Evolutionary conservation across 306 rosid genomes (phyloP).

Genomic region (Lotus japonicus): DNA sequence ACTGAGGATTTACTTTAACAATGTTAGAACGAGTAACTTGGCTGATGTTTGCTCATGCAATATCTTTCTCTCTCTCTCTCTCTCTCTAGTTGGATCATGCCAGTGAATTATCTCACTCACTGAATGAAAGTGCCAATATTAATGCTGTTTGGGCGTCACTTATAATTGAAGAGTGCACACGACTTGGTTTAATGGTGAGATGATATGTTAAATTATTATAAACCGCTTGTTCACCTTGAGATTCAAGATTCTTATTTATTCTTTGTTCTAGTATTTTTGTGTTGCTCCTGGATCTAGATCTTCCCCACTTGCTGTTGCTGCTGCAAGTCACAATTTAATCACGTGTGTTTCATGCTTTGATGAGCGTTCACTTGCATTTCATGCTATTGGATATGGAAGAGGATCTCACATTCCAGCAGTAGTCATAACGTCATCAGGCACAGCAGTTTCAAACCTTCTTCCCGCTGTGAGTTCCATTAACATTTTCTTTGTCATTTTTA

Average conservation of each 20-base stretch:
- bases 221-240: conserved; percentile 5
- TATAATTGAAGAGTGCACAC: conserved; percentile 85
- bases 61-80: conserved; percentile 39
- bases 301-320: conserved; percentile 97
- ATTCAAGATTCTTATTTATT: conserved; percentile 35
- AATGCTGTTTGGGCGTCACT: conserved; percentile 90
- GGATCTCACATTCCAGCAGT: conserved; percentile 91
- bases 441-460: conserved; percentile 95
- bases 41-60: conserved; percentile 30
- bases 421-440: conserved; percentile 90
- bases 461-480: conserved; percentile 77
- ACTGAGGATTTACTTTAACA: conserved; percentile 15
- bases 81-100: conserved; percentile 73
- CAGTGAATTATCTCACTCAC: conserved; percentile 29
- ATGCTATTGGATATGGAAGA: conserved; percentile 93
- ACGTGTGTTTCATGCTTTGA: conserved; percentile 82
- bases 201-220: conserved; percentile 14
- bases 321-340: conserved; percentile 68
- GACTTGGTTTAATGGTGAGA: conserved; percentile 94
- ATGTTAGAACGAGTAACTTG: conserved; percentile 20
- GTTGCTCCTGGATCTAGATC: conserved; percentile 98
- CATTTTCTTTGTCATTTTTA: not conserved
- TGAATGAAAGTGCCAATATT: conserved; percentile 64
- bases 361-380: conserved; percentile 96
- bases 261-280: conserved; percentile 80